Conservation (phyloP, 768 basidiomycete genomes). For the Panellus pusillus region DNA sequence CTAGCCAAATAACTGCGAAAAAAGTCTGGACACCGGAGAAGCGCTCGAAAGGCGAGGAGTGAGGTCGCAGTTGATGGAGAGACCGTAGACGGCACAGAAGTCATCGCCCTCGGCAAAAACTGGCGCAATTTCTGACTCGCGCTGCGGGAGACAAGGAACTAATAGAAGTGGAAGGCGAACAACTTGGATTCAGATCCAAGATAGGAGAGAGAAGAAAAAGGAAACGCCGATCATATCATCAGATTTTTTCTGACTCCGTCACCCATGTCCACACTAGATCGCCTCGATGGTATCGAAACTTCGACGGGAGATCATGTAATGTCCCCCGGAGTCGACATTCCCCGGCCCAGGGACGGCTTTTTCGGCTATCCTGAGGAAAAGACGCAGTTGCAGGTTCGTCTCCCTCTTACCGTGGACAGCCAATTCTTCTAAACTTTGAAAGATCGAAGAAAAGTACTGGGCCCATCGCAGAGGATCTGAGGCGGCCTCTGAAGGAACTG, state of each 20-base stretch:
- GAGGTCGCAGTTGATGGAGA: no score
- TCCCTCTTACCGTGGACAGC: slow-evolving; percentile 7
- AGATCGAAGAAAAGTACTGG: slow-evolving; percentile 78
- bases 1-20: no score
- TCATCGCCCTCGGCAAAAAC: no score
- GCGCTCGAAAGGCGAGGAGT: no score
- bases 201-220: no score
- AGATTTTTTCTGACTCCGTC: neutral
- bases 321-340: slow-evolving; percentile 34
- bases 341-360: slow-evolving; percentile 67
- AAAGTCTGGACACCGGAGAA: no score
- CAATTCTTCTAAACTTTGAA: slow-evolving; percentile 1
- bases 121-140: no score
- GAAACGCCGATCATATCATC: neutral
- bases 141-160: no score
- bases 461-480: slow-evolving; percentile 68
- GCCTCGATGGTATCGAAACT: slow-evolving; percentile 1
- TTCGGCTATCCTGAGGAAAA: slow-evolving; percentile 83
- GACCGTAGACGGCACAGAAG: no score
- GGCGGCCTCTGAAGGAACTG: slow-evolving; percentile 40
- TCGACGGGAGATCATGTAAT: neutral
- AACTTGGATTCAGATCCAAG: no score
- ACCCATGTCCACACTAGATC: slow-evolving; percentile 4
- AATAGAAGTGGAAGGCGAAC: no score
- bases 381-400: slow-evolving; percentile 66